phyloP scores from a whole-genome alignment of 1,284 basidiomycete species.

The Sporisorium scitamineum region DNA sequence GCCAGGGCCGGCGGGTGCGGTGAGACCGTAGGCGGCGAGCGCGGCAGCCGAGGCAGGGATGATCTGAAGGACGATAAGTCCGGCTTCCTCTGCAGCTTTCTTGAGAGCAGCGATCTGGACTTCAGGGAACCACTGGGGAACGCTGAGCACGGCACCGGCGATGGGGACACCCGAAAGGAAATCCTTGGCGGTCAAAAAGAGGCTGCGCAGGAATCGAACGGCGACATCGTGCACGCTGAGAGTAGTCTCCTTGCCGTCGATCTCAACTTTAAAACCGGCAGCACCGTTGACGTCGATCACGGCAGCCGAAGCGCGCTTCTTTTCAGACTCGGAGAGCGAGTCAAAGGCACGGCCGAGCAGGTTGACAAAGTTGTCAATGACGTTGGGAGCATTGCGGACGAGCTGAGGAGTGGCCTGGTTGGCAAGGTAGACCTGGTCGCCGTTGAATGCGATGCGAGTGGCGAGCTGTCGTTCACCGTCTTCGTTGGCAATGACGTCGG shows the following conservation, averaged over 20 bases:
- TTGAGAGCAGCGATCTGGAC: slow-evolving; percentile 80
- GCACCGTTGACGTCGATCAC: slow-evolving; percentile 76
- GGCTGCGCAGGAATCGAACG: slow-evolving; percentile 85
- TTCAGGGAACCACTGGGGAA: slow-evolving; percentile 81
- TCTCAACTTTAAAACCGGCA: slow-evolving; percentile 79
- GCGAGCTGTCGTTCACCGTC: slow-evolving; percentile 98
- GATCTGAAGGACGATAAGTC: slow-evolving; percentile 82
- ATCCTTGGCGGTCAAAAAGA: slow-evolving; percentile 88
- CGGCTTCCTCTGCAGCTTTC: slow-evolving; percentile 79
- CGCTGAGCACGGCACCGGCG: slow-evolving; percentile 84
- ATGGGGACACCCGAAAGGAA: slow-evolving; percentile 85
- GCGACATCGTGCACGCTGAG: slow-evolving; percentile 87
- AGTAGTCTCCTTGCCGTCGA: slow-evolving; percentile 77
- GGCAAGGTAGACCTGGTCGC: slow-evolving; percentile 80
- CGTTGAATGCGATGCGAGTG: slow-evolving; percentile 90
- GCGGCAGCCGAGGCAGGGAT: slow-evolving; percentile 85
- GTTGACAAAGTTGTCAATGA: slow-evolving; percentile 93
- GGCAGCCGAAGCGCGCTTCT: slow-evolving; percentile 84
- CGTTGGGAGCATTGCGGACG: slow-evolving; percentile 93
- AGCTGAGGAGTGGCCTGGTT: slow-evolving; percentile 95
- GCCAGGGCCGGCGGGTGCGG: slow-evolving; percentile 72
- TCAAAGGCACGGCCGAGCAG: slow-evolving; percentile 90
- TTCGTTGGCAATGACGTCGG: slow-evolving; percentile 87
- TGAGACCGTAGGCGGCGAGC: slow-evolving; percentile 73
- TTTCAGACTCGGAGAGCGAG: slow-evolving; percentile 77